Evolutionary conservation across 2,329 filamentous ascomycete genomes (phyloP).

Genomic region (Zymoseptoria ardabiliae): DNA sequence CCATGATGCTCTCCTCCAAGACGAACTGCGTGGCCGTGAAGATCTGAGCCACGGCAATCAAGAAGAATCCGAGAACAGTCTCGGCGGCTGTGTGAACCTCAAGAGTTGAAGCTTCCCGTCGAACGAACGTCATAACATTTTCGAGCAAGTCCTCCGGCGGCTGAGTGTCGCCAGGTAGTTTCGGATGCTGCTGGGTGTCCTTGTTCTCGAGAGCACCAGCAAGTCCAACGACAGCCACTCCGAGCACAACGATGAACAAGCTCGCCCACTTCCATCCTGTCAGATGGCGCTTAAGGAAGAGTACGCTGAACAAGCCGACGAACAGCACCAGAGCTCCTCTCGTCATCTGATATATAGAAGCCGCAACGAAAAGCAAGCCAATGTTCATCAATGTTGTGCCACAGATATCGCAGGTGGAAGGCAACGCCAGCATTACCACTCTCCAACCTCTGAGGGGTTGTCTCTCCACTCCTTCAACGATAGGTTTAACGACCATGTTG

Average conservation of each 20-base stretch:
- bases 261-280: constrained; percentile 88
- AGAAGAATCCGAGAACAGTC: constrained; percentile 73
- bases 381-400: constrained; percentile 98
- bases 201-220: constrained; percentile 74
- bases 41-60: constrained; percentile 91
- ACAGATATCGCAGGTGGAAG: constrained; percentile 86
- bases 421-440: constrained; percentile 69
- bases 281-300: constrained; percentile 76
- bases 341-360: constrained; percentile 98
- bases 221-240: constrained; percentile 83
- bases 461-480: constrained; percentile 45
- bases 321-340: constrained; percentile 90
- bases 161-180: constrained; percentile 23
- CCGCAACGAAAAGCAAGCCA: constrained; percentile 84
- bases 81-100: constrained; percentile 52
- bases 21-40: constrained; percentile 97
- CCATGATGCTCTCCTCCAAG: constrained; percentile 86
- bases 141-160: constrained; percentile 21
- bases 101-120: constrained; percentile 31
- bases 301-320: constrained; percentile 87
- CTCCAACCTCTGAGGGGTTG: constrained; percentile 60
- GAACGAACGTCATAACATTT: constrained; percentile 15
- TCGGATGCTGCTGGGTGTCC: constrained; percentile 35
- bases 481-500: constrained; percentile 45
- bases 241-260: constrained; percentile 75